These are phyloP conservation scores for Fraxinus xanthoxyloides DNA, from an alignment of 305 asterid genomes.

Conservation along the genomic window DNA sequence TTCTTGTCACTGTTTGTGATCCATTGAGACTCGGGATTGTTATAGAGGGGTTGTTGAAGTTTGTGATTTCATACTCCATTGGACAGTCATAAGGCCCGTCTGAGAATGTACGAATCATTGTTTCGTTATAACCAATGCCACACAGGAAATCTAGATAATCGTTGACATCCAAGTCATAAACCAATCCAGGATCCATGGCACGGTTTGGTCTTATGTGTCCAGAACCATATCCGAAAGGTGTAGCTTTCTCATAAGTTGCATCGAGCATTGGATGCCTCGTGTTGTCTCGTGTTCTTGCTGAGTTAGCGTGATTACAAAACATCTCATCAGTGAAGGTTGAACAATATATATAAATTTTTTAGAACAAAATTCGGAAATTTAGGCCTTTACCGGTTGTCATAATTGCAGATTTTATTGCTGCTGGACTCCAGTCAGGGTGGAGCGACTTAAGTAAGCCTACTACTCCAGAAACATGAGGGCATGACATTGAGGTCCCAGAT, in stretches of 20 bases:
- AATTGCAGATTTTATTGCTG: slow-evolving; percentile 35
- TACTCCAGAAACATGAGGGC: slow-evolving; percentile 38
- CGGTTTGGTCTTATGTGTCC: slow-evolving; percentile 26
- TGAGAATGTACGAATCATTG: background rate
- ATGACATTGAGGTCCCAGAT: slow-evolving; percentile 42
- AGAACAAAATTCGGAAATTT: background rate
- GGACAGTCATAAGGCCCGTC: slow-evolving; percentile 14
- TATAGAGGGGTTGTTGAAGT: slow-evolving; percentile 33
- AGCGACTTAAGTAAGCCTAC: slow-evolving; percentile 28
- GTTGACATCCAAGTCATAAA: slow-evolving; percentile 23
- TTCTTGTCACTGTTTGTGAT: slow-evolving; percentile 18
- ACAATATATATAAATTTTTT: background rate
- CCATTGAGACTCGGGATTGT: slow-evolving; percentile 29
- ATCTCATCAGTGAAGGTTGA: background rate
- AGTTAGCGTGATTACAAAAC: background rate
- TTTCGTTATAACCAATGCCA: slow-evolving; percentile 17
- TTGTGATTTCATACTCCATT: background rate
- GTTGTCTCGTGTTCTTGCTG: slow-evolving; percentile 24
- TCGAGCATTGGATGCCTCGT: slow-evolving; percentile 14
- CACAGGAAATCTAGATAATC: slow-evolving; percentile 31
- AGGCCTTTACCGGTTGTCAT: slow-evolving; percentile 34
- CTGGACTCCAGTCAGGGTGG: slow-evolving; percentile 38
- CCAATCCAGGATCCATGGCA: slow-evolving; percentile 28
- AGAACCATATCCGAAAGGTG: slow-evolving; percentile 26
- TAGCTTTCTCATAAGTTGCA: background rate